Evolutionary conservation across 768 basidiomycete genomes (phyloP).

Genomic region (Strobilomyces echinocephalus): DNA sequence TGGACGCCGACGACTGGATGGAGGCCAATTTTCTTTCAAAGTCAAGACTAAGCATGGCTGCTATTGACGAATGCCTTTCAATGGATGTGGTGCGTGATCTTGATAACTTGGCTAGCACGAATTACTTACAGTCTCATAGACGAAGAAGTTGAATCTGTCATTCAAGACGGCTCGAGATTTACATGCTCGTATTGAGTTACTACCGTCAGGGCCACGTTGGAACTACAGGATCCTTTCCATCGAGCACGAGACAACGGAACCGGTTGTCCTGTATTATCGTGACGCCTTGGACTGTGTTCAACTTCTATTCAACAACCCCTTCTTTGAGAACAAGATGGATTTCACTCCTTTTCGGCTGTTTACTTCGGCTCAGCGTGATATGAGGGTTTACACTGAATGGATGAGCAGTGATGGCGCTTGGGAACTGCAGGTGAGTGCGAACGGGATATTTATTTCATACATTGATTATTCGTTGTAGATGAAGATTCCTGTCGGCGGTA

Average conservation of each 20-base stretch:
- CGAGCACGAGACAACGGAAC: slow-evolving; percentile 15
- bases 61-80: slow-evolving; percentile 12
- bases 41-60: slow-evolving; percentile 28
- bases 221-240: slow-evolving; percentile 8
- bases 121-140: neutral
- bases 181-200: slow-evolving; percentile 20
- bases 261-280: neutral
- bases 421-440: neutral
- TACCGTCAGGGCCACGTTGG: slow-evolving; percentile 27
- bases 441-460: too few species aligned
- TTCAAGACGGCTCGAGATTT: slow-evolving; percentile 28
- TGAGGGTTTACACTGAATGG: slow-evolving; percentile 19
- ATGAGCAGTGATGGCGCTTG: slow-evolving; percentile 7
- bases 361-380: neutral
- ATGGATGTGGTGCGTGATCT: slow-evolving; percentile 19
- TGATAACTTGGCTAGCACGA: too few species aligned
- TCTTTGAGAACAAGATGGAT: neutral
- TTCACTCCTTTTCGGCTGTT: neutral
- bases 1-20: slow-evolving; percentile 29
- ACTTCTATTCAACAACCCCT: slow-evolving; percentile 8
- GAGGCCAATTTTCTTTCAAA: slow-evolving; percentile 25
- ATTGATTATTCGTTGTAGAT: too few species aligned
- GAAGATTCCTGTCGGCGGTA: too few species aligned
- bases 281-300: slow-evolving; percentile 23
- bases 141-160: slow-evolving; percentile 5